Base-by-base conservation (phyloP, 306 rosid genomes). In the Cicer cuneatum region DNA sequence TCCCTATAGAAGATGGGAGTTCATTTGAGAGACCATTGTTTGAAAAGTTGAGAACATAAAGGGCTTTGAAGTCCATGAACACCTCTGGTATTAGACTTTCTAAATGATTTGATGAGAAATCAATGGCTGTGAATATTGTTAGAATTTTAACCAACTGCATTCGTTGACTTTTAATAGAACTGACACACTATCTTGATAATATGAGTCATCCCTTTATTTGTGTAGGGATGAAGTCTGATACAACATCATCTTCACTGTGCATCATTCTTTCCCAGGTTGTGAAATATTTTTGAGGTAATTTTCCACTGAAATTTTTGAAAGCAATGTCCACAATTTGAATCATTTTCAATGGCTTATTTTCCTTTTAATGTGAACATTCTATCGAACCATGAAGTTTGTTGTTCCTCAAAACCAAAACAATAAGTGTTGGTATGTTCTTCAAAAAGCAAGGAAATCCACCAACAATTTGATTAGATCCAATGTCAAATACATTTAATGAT, bases 261-360 rank as follows among this genome's bases (percentile, higher is more conserved):
- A 10, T 58, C 65, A 58, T 83, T 51, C 73, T 76, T 3, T 63
- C 5, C 91, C 81, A 85, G 0, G n/a, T 24, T 18, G 0, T 45
- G 39, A 87, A 53, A 42, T 3, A 19, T 19, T 1, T 24, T 43
- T 10, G 37, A 3, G 78, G 83, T 18, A 87, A 10, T 3, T 12
- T 2, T 1, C 86, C 86, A 3, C 2, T 78, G n/a, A 87, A 87
- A 35, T 59, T 68, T 58, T 87, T 87, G 54, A 21, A 70, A 24
- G 89, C 89, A 0, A 83, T 0, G 19, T 89, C 88, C 7, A 80
- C 2, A 7, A 86, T 86, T 16, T 79, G 88, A 74, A 86, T 82
- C 54, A 0, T 57, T 1, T 10, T 3, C 90, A 88, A 86, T 10
- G 49, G 35, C 5, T n/a, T 29, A n/a, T 18, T 60, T 13, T 7